phyloP scores from a whole-genome alignment of 2,329 filamentous ascomycete species.

The Cadophora sp. region DNA sequence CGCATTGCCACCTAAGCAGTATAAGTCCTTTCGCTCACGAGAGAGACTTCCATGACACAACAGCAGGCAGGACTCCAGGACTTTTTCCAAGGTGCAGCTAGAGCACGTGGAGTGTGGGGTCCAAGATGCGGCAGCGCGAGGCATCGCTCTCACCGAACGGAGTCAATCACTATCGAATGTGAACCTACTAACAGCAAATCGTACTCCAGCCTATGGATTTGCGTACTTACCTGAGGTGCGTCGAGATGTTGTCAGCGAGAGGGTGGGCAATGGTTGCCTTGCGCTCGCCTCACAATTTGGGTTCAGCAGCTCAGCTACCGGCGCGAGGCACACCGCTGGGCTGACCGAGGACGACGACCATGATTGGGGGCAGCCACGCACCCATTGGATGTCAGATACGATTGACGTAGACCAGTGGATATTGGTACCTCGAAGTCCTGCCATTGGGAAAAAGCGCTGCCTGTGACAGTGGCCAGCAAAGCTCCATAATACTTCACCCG shows the following conservation, averaged over 20 bases:
- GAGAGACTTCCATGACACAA: slow-evolving; percentile 15
- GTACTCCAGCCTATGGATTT: slow-evolving; percentile 25
- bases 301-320: slow-evolving; percentile 5
- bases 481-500: background rate
- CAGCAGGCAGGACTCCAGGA: slow-evolving; percentile 34
- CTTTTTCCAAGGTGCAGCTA: slow-evolving; percentile 26
- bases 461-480: background rate
- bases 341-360: slow-evolving; percentile 15
- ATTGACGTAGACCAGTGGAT: background rate
- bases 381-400: background rate
- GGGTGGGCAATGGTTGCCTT: slow-evolving; percentile 26
- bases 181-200: slow-evolving; percentile 6
- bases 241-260: slow-evolving; percentile 19
- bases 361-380: background rate
- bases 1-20: slow-evolving; percentile 34
- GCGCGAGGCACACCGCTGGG: slow-evolving; percentile 22
- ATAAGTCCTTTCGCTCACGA: slow-evolving; percentile 29
- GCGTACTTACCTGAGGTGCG: background rate
- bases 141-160: slow-evolving; percentile 26
- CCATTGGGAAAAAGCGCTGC: background rate
- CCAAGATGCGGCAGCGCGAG: slow-evolving; percentile 15
- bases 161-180: slow-evolving; percentile 13
- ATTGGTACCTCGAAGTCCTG: background rate
- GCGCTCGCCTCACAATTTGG: slow-evolving; percentile 23
- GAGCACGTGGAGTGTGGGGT: slow-evolving; percentile 25